phyloP scores from a whole-genome alignment of 805 yeast genomes.

The Myxozyma melibiosi region DNA sequence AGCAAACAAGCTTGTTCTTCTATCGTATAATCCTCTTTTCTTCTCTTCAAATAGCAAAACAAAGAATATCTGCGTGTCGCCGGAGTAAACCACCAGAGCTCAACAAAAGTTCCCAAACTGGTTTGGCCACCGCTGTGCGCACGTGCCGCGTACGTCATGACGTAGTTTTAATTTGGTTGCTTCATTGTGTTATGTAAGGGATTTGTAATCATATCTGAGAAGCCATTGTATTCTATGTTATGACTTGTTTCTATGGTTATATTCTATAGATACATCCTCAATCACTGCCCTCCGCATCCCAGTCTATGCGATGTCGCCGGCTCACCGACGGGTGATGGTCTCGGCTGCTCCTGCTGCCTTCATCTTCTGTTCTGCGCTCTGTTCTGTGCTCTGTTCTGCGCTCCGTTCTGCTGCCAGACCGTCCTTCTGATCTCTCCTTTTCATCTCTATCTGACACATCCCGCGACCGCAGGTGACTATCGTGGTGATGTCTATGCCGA shows the following conservation, averaged over 20 bases:
- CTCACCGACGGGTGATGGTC: neutral
- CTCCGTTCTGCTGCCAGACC: neutral
- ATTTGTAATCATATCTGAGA: neutral
- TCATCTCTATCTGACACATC: neutral
- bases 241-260: too few species aligned
- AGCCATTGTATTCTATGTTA: neutral
- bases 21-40: too few species aligned
- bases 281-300: neutral
- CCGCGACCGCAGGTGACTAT: neutral
- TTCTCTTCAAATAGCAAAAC: too few species aligned
- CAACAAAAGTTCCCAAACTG: too few species aligned
- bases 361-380: neutral
- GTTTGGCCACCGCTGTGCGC: too few species aligned
- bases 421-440: neutral
- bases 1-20: too few species aligned
- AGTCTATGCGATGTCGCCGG: constrained; percentile 3
- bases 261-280: neutral
- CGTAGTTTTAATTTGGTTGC: too few species aligned
- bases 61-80: too few species aligned
- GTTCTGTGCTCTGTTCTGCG: too few species aligned
- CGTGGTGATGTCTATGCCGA: neutral
- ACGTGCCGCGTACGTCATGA: too few species aligned
- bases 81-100: too few species aligned
- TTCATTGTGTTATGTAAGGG: neutral
- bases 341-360: neutral